Percentiles rank a stretch among this genome's conserved stretches.
These are phyloP conservation scores for Epicoccum nigrum DNA, from an alignment of 2,329 filamentous ascomycete genomes.

Conservation along the genomic window DNA sequence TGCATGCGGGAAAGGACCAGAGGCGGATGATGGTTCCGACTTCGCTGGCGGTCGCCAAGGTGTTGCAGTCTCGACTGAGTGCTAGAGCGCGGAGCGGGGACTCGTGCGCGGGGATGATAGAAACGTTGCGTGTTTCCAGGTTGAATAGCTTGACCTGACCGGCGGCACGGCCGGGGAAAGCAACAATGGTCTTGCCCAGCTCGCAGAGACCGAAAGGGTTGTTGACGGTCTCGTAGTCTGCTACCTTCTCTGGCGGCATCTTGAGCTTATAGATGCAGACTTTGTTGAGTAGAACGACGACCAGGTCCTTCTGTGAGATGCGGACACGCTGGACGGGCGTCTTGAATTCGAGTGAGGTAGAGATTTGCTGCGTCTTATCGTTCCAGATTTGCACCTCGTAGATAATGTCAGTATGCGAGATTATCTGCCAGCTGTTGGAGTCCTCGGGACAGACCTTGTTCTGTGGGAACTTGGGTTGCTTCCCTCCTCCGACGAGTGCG, in stretches of 20 bases:
- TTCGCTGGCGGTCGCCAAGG: constrained; percentile 90
- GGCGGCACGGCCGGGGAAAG: constrained; percentile 83
- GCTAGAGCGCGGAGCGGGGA: constrained; percentile 78
- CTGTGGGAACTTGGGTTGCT: constrained; percentile 80
- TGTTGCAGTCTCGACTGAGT: constrained; percentile 77
- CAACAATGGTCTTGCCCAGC: constrained; percentile 73
- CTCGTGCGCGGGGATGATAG: constrained; percentile 90
- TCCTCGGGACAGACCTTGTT: constrained; percentile 69
- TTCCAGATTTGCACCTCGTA: constrained; percentile 85
- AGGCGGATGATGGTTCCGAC: constrained; percentile 90
- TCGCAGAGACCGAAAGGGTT: constrained; percentile 83
- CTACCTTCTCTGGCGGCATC: constrained; percentile 71
- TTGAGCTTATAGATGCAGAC: constrained; percentile 82
- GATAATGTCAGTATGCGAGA: constrained; percentile 36
- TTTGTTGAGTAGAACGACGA: constrained; percentile 81
- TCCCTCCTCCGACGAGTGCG: constrained; percentile 87
- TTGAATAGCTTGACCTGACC: constrained; percentile 92
- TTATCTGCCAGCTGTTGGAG: constrained; percentile 29
- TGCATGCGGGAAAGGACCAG: constrained; percentile 80
- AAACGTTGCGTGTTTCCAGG: constrained; percentile 78
- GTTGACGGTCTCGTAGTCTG: constrained; percentile 82
- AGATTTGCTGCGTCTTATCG: constrained; percentile 75
- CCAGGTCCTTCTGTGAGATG: constrained; percentile 75
- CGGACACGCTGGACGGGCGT: constrained; percentile 81
- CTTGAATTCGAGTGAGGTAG: constrained; percentile 78